Base-by-base conservation (phyloP, 169 alveolate genomes). In the Plasmodium reichenowi region DNA sequence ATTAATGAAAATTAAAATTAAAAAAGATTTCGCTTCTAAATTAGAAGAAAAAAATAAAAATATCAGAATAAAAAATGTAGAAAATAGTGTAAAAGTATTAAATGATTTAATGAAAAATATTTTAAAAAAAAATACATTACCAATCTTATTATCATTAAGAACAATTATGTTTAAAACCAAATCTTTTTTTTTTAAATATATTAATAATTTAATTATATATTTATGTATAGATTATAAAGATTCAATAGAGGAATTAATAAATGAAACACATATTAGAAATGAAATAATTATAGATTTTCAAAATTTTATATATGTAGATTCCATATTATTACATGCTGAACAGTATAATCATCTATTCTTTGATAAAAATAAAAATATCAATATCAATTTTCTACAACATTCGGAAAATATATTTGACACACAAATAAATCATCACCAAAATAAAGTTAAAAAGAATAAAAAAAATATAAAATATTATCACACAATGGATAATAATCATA, bases 1-100 rank as follows among this genome's bases (percentile, higher is more conserved):
- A 76, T 76, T 76, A 64, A 76, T 76, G 89, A 76, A 76, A 59
- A 76, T 76, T 22, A 76, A 76, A 76, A 76, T 76, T 50, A 76
- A 76, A 76, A 76, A 76, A 64, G 89, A 76, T 76, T 76, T 76
- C 3, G 64, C 89, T 43, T 5, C 38, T 29, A 76, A 76, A 76
- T 76, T 76, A 59, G 89, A 76, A 58, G 89, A 76, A 76, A 76
- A 76, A 52, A 76, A 76, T 66, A 76, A 63, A 66, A 76, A 58
- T 63, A 50, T 64, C 15, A 76, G 66, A 64, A 64, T 76, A 24
- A 76, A 59, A 66, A 76, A 76, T 76, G 89, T 76, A 68, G 89
- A 76, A 58, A 76, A 66, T 76, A 76, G 89, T 63, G 89, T 76
- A 50, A 76, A 76, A 64, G 89, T 76, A 22, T 59, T 76, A 24